Conservation (phyloP, 805 yeast genomes). For the Pichia nanzhaoensis region DNA sequence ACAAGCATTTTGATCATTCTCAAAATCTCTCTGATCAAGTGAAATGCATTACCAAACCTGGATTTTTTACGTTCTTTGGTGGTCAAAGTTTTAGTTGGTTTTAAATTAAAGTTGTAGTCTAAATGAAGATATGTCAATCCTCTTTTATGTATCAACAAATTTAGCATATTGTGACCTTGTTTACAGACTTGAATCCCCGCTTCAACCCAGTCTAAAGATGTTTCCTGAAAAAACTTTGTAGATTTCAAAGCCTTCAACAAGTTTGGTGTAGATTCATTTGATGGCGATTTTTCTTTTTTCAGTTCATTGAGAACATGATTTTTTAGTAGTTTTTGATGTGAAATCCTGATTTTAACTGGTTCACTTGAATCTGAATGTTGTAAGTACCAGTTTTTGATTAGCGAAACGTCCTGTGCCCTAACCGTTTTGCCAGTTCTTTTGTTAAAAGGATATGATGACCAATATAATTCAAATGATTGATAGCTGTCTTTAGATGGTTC, state of each 20-base stretch:
- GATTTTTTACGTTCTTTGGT: conserved; percentile 96
- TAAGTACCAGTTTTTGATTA: conserved; percentile 76
- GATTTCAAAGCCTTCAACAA: conserved; percentile 59
- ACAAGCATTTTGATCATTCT: conserved; percentile 80
- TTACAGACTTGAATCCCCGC: conserved; percentile 91
- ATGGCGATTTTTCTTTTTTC: conserved; percentile 38
- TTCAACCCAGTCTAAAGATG: conserved; percentile 96
- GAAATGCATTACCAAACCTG: conserved; percentile 94
- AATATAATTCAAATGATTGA: conserved; percentile 61
- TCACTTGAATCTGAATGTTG: conserved; percentile 51
- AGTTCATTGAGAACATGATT: conserved; percentile 65
- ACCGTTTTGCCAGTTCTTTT: conserved; percentile 62
- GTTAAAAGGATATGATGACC: conserved; percentile 85
- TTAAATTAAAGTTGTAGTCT: conserved; percentile 91
- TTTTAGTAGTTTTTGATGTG: conserved; percentile 86
- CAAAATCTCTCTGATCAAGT: conserved; percentile 81
- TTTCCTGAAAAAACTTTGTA: conserved; percentile 87
- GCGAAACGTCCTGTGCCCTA: conserved; percentile 85
- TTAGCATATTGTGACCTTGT: conserved; percentile 93
- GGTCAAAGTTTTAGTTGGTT: conserved; percentile 92
- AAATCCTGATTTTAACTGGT: conserved; percentile 74
- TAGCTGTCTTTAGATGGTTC: conserved; percentile 38
- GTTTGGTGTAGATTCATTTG: conserved; percentile 42
- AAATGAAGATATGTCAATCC: conserved; percentile 89
- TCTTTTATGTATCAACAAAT: conserved; percentile 78